A percentile compares a stretch with the other conserved stretches of the same genome.
Conservation (phyloP, 768 basidiomycete genomes). For the Termitomyces sp. region DNA sequence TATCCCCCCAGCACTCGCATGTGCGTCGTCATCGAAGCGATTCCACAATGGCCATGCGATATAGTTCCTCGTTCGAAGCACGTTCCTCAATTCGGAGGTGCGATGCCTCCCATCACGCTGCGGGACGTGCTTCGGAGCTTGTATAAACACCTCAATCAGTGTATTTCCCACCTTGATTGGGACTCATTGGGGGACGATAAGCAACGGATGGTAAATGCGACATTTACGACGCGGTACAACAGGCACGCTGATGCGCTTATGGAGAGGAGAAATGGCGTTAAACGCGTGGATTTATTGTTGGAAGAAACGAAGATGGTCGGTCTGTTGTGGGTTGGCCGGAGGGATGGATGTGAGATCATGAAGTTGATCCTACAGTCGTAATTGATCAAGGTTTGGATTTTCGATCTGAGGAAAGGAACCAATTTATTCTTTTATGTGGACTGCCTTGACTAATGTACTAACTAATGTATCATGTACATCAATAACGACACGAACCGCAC, state of each 20-base stretch:
- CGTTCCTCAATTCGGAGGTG: conserved; percentile 21
- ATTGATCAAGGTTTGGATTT: background rate
- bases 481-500: background rate
- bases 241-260: conserved; percentile 9
- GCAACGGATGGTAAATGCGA: conserved; percentile 26
- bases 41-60: conserved; percentile 58
- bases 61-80: conserved; percentile 30
- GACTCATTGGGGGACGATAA: conserved; percentile 20
- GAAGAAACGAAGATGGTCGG: conserved; percentile 46
- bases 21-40: conserved; percentile 46
- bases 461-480: background rate
- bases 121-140: conserved; percentile 51
- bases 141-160: conserved; percentile 38
- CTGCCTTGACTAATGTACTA: background rate
- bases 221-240: conserved; percentile 33
- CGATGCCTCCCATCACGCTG: conserved; percentile 50
- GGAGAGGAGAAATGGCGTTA: conserved; percentile 46
- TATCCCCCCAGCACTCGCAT: conserved; percentile 47
- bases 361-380: conserved; percentile 19
- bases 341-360: conserved; percentile 29
- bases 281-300: conserved; percentile 54
- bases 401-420: background rate
- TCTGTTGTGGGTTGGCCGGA: conserved; percentile 30
- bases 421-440: background rate
- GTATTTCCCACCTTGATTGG: conserved; percentile 36